Evolutionary conservation across 2,329 filamentous ascomycete genomes (phyloP).

Genomic region (Helotiales sp.): DNA sequence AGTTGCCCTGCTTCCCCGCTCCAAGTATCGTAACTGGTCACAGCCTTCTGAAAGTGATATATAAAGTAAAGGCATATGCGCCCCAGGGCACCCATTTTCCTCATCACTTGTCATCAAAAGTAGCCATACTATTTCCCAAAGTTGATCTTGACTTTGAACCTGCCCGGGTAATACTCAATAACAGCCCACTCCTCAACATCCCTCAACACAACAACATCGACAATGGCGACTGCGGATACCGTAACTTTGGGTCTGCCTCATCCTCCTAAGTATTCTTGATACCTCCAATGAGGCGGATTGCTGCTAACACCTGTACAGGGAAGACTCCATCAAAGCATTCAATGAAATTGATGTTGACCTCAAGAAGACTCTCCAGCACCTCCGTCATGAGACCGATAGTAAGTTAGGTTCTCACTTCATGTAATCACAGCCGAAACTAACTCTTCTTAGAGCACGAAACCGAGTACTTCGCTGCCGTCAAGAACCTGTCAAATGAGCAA

Average conservation of each 20-base stretch:
- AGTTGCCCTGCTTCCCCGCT: conserved; percentile 1
- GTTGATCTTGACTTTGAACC: not conserved
- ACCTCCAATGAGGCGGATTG: too few relatives aligned
- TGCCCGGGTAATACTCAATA: not conserved
- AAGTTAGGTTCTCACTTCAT: conserved; percentile 22
- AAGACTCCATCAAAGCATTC: conserved; percentile 57
- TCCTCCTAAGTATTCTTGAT: conserved; percentile 46
- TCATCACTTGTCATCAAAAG: not conserved
- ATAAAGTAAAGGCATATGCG: not conserved
- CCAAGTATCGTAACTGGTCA: not conserved
- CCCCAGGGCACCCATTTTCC: not conserved
- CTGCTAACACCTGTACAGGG: conserved; percentile 41
- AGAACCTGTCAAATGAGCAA: conserved; percentile 37
- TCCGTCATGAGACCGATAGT: conserved; percentile 54
- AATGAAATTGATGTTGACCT: conserved; percentile 55
- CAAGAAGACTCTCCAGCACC: conserved; percentile 56
- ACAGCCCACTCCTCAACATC: not conserved
- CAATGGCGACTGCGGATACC: conserved; percentile 52
- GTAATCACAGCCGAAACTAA: not conserved
- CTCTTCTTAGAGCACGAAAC: conserved; percentile 54
- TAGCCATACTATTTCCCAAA: not conserved
- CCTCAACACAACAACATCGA: conserved; percentile 8
- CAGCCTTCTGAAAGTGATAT: not conserved
- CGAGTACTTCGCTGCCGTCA: conserved; percentile 58
- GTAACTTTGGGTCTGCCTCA: conserved; percentile 50